Base-by-base conservation (phyloP, 2,329 filamentous ascomycete species). In the Pseudodiploospora longispora region DNA sequence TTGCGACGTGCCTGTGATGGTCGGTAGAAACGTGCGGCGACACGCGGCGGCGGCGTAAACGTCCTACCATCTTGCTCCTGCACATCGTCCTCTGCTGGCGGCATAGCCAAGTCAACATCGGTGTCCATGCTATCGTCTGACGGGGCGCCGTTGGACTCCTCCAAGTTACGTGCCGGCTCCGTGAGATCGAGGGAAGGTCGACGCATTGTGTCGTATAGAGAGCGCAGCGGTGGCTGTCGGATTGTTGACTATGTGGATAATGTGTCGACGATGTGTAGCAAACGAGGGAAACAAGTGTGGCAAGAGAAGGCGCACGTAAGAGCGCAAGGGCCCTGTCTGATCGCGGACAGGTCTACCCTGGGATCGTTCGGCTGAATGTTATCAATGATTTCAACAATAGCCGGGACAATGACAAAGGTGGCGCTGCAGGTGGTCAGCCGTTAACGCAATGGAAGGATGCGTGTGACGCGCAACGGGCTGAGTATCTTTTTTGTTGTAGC, bases 1-100 rank as follows among this genome's bases (percentile, higher is more conserved):
- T 83, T 86, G 55, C 83, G 81, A 53, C 83, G 80, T 50, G 72
- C 76, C 52, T 80, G 79, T 4, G 72, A 77, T 32, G 75, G 77
- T 48, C 81, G 76, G 64, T 86, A 86, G 69, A 91, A 87, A 51
- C 85, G 83, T 43, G 85, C 85, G 54, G 85, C 85, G 58, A 90
- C 83, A 58, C 82, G 83, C 30, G 85, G 81, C 42, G 86, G 86
- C 38, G 85, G 85, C 42, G 80, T 78, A 58, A 78, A 68, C 43
- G 64, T 62, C 45, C 60, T 58, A 40, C 53, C 48, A 43, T 66
- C 63, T 31, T 59, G 56, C 7, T 63, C 63, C 27, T 61, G 53
- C 12, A 58, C 57, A 34, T 67, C 63, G 27, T 66, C 60, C 30
- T 65, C 61, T 33, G 56, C 47, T 9, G 65, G 63, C 12, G 65